Base-by-base conservation (phyloP, 164 flowering plant genomes). In the Protea cynaroides region DNA sequence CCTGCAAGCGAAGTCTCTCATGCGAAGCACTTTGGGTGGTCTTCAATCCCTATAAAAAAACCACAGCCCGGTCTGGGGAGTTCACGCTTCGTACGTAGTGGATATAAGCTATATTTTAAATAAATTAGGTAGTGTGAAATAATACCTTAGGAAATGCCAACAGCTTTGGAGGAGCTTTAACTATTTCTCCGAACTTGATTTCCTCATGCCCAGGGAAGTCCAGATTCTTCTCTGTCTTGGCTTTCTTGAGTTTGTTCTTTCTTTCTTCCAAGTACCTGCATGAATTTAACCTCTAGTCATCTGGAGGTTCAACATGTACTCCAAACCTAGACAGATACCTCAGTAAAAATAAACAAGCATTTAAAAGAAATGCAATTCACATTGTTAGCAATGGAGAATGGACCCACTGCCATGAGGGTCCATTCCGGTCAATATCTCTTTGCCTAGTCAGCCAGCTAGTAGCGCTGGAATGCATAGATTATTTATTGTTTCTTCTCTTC, bases 111-210 rank as follows among this genome's bases (percentile, higher is more conserved):
- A 21, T 21, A 18, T 15, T 25, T 25, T 19, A 21, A 67, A 49
- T 2, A 0, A 15, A 11, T 15, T 29, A 22, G 55, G 61, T 14
- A 64, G 47, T 52, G 64, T 17, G 14, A 57, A 24, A 61, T 60
- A 37, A 25, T 80, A 88, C 94, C 96, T 90, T 90, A 0, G 98
- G 96, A 72, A 87, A 64, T 38, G 75, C 65, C 38, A 66, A 63
- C 81, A 90, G 69, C 70, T 91, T 91, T 47, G 92, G 97, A 14
- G 99, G 99, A 66, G 97, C 96, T 79, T 87, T 58, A 68, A 91
- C 99, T 51, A 94, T 78, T 0, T 94, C 98, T 46, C 98, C 98
- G 79, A 92, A 92, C 61, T 21, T 19, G 54, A 70, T 52, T 8
- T 49, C 40, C 71, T 94, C 99, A 25, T 25, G 81, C 24, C 79